A percentile compares a stretch with the other conserved stretches of the same genome.
phyloP scores from a whole-genome alignment of 768 basidiomycete genomes.

The Crepidotus variabilis region DNA sequence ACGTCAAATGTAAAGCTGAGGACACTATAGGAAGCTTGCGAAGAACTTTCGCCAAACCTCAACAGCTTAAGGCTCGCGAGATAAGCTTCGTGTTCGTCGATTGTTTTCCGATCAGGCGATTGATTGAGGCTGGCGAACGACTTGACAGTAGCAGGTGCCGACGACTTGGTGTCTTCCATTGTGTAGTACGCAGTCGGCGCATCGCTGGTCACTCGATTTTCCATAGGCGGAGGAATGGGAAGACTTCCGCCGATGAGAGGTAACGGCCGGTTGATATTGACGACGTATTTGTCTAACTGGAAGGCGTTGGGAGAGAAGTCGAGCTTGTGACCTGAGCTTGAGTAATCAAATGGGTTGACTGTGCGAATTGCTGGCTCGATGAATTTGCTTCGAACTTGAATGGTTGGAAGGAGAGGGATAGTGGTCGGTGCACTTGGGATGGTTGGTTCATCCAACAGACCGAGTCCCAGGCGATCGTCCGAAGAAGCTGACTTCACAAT shows the following conservation, averaged over 20 bases:
- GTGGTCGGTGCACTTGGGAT: background rate
- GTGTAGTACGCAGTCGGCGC: background rate
- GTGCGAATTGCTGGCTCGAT: background rate
- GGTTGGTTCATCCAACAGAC: background rate
- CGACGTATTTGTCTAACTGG: background rate
- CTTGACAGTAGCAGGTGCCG: background rate
- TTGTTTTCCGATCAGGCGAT: background rate
- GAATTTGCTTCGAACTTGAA: too few relatives aligned
- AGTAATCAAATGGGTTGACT: background rate
- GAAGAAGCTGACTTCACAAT: background rate
- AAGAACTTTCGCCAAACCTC: background rate
- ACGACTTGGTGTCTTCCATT: background rate
- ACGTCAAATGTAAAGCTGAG: background rate
- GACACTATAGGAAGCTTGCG: background rate
- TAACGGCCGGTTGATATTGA: background rate
- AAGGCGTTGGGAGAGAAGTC: background rate
- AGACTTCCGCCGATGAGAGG: background rate
- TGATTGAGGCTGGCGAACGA: background rate
- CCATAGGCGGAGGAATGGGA: background rate
- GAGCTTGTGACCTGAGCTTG: background rate
- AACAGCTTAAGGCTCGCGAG: background rate
- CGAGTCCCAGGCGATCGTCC: background rate
- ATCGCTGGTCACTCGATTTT: background rate
- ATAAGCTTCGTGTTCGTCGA: slow-evolving; percentile 1
- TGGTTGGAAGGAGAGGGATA: background rate